Evolutionary conservation across 257 asterid genomes (phyloP).

Genomic region (Dorcoceras hygrometricum): DNA sequence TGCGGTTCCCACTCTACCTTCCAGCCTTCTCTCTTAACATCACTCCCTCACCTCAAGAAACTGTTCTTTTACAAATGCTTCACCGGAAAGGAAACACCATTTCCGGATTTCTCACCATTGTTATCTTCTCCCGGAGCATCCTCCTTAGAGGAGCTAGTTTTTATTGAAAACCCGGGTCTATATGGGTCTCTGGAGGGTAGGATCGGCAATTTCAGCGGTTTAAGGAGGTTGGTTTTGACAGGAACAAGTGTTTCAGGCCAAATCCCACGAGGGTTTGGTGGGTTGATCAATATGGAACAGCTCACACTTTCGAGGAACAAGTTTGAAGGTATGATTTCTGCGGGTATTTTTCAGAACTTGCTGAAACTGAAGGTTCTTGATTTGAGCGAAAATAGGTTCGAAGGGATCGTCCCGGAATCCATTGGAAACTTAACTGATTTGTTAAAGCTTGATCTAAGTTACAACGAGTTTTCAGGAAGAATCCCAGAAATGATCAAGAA

Average conservation of each 20-base stretch:
- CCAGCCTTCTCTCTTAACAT: conserved; percentile 40
- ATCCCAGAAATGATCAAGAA: conserved; percentile 47
- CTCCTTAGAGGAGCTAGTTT: conserved; percentile 56
- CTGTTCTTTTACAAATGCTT: conserved; percentile 83
- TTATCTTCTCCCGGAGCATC: conserved; percentile 10
- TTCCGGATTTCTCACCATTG: conserved; percentile 49
- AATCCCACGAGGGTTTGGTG: conserved; percentile 37
- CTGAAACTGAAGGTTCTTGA: conserved; percentile 64
- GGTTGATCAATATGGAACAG: conserved; percentile 54
- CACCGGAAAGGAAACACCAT: conserved; percentile 26
- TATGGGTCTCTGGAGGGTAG: conserved; percentile 48
- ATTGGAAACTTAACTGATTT: conserved; percentile 49
- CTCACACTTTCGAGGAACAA: conserved; percentile 60
- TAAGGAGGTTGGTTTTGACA: conserved; percentile 57
- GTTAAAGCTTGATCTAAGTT: conserved; percentile 69
- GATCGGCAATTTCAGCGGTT: conserved; percentile 26
- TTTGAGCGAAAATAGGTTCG: conserved; percentile 52
- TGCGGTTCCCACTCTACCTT: conserved; percentile 51
- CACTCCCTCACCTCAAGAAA: conserved; percentile 50
- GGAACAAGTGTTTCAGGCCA: conserved; percentile 51
- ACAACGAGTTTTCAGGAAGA: conserved; percentile 54
- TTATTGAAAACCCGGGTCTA: conserved; percentile 59
- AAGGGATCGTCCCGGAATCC: conserved; percentile 41
- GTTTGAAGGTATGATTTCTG: conserved; percentile 42
- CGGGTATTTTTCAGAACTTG: conserved; percentile 30